Percentiles rank a stretch among this genome's conserved stretches.
Conservation (phyloP, 495 filamentous ascomycete genomes). For the Talaromyces nanjingensis region DNA sequence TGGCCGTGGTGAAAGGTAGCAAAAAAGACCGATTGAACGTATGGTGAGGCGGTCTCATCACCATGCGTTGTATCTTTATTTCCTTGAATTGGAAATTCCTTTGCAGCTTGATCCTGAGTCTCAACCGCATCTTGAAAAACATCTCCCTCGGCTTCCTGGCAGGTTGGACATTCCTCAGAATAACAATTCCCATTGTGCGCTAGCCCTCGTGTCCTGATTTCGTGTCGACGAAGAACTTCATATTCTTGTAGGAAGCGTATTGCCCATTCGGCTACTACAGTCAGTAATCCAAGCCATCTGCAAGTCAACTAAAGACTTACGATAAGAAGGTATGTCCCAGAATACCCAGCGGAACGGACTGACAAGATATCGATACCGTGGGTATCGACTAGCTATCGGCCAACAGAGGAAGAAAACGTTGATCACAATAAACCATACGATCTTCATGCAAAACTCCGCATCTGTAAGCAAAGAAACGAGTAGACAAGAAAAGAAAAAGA, state of each 20-base stretch:
- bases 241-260: constrained; percentile 29
- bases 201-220: background rate
- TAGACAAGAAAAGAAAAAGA: constrained; percentile 23
- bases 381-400: constrained; percentile 32
- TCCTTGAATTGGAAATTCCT: background rate
- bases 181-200: background rate
- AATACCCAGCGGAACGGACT: constrained; percentile 34
- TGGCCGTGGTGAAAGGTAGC: background rate
- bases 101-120: background rate
- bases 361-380: constrained; percentile 34
- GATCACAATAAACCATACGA: constrained; percentile 30
- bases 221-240: constrained; percentile 4
- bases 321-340: constrained; percentile 33
- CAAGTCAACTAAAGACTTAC: constrained; percentile 1
- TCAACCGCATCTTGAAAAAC: constrained; percentile 1
- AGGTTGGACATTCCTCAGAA: background rate
- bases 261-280: constrained; percentile 25
- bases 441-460: constrained; percentile 29
- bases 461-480: constrained; percentile 22
- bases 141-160: background rate
- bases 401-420: constrained; percentile 33
- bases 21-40: background rate
- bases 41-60: background rate
- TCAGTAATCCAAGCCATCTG: background rate
- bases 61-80: background rate